These are phyloP conservation scores for Pigoraptor vietnamica DNA, from an alignment of 78 protist genomes.

Conservation along the genomic window DNA sequence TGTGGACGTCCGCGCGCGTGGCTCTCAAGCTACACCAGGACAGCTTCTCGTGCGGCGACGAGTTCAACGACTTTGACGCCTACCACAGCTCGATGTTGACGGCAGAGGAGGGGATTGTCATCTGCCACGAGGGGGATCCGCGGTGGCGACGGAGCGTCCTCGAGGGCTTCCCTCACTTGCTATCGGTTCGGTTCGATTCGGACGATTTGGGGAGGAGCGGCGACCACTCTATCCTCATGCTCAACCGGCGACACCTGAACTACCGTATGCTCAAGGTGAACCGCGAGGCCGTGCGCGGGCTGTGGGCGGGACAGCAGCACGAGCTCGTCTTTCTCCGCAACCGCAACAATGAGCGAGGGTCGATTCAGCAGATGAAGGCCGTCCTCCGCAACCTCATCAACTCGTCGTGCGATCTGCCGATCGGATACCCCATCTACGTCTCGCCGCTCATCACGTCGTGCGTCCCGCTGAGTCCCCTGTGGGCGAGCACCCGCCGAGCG, in stretches of 20 bases:
- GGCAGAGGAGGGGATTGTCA: neutral
- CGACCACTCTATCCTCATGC: neutral
- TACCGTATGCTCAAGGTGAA: neutral
- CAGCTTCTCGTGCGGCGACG: neutral
- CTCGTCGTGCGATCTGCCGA: slow-evolving; percentile 10
- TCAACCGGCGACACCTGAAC: neutral
- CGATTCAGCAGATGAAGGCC: neutral
- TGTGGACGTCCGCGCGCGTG: neutral
- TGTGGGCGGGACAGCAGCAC: slow-evolving; percentile 26
- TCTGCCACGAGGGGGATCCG: neutral
- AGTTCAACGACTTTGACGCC: neutral
- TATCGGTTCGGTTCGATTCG: neutral
- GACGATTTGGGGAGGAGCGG: neutral
- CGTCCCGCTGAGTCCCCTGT: too few species aligned
- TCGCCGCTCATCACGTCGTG: neutral
- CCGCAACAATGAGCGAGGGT: slow-evolving; percentile 1
- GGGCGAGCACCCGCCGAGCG: too few species aligned
- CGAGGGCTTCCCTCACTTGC: neutral
- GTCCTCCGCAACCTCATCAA: slow-evolving; percentile 4
- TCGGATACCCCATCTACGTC: slow-evolving; percentile 22
- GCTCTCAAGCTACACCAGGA: neutral
- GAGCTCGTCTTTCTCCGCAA: slow-evolving; percentile 1
- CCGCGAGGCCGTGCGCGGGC: neutral
- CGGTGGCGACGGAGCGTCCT: neutral
- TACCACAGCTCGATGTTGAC: neutral